Evolutionary conservation across 1,139 yeast genomes (phyloP).

Genomic region (Debaryomyces singareniensis): DNA sequence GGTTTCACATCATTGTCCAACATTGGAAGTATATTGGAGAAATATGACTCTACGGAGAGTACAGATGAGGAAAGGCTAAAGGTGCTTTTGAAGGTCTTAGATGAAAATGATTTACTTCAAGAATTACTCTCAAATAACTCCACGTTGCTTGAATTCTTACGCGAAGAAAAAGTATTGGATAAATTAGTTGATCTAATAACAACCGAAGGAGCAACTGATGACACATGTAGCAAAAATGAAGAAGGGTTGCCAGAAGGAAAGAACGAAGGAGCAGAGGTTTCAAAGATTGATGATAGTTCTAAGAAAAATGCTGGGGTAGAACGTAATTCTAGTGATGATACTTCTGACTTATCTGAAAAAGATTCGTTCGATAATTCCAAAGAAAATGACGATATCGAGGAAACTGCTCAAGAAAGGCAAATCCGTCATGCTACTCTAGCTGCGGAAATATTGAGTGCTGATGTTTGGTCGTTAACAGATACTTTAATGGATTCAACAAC

Average conservation of each 20-base stretch:
- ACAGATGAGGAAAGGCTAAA: slow-evolving; percentile 18
- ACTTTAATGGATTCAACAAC: slow-evolving; percentile 74
- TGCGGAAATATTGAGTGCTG: slow-evolving; percentile 85
- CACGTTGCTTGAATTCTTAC: slow-evolving; percentile 69
- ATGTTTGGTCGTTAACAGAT: slow-evolving; percentile 92
- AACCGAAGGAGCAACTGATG: slow-evolving; percentile 27
- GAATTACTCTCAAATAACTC: slow-evolving; percentile 81
- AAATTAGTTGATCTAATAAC: slow-evolving; percentile 65
- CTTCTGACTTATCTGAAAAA: slow-evolving; percentile 12
- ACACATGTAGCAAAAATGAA: slow-evolving; percentile 6
- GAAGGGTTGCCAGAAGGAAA: slow-evolving; percentile 7
- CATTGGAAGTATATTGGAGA: slow-evolving; percentile 66
- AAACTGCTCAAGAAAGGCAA: slow-evolving; percentile 46
- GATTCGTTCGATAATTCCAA: too few relatives aligned
- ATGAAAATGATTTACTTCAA: slow-evolving; percentile 81
- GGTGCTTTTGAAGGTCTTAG: slow-evolving; percentile 62
- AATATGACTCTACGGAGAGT: slow-evolving; percentile 29
- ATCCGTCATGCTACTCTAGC: slow-evolving; percentile 78
- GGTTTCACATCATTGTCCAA: slow-evolving; percentile 74
- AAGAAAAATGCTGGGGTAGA: slow-evolving; percentile 11
- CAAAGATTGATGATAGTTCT: slow-evolving; percentile 9
- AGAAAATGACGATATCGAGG: slow-evolving; percentile 23
- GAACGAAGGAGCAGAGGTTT: slow-evolving; percentile 19
- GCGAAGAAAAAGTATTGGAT: slow-evolving; percentile 65
- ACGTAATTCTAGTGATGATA: slow-evolving; percentile 9